A percentile compares a stretch with the other conserved stretches of the same genome.
Evolutionary conservation across 2,329 filamentous ascomycete genomes (phyloP).

Genomic region (Ophiocordyceps australis): DNA sequence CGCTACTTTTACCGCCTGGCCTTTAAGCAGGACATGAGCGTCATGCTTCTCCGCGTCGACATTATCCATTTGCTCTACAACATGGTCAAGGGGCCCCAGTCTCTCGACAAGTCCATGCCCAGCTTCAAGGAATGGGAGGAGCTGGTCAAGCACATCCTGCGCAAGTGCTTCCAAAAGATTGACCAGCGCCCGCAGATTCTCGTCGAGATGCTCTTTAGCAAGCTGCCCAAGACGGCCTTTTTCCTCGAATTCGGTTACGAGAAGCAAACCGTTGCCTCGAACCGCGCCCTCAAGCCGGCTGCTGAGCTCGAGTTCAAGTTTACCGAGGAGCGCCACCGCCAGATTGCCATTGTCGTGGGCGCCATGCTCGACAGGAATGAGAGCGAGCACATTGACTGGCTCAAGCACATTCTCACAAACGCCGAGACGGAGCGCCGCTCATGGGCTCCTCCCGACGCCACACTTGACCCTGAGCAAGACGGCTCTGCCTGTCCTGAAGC

Average conservation of each 20-base stretch:
- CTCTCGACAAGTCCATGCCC: slow-evolving; percentile 46
- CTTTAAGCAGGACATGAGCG: slow-evolving; percentile 84
- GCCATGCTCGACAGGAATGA: slow-evolving; percentile 67
- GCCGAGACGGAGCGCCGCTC: slow-evolving; percentile 56
- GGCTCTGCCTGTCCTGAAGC: slow-evolving; percentile 9
- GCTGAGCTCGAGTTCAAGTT: slow-evolving; percentile 72
- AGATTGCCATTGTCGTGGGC: slow-evolving; percentile 65
- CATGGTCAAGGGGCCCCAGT: slow-evolving; percentile 79
- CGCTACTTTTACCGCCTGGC: slow-evolving; percentile 87
- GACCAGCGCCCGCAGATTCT: slow-evolving; percentile 71
- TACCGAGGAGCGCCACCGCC: slow-evolving; percentile 46
- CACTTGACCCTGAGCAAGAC: slow-evolving; percentile 16
- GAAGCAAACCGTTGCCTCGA: slow-evolving; percentile 52
- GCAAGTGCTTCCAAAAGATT: slow-evolving; percentile 67
- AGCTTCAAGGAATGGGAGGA: slow-evolving; percentile 83
- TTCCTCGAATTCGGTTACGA: slow-evolving; percentile 87
- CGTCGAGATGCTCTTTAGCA: slow-evolving; percentile 89
- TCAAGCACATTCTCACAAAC: slow-evolving; percentile 50
- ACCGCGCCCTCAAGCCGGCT: slow-evolving; percentile 45
- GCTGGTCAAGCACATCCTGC: slow-evolving; percentile 66
- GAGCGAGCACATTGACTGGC: slow-evolving; percentile 59
- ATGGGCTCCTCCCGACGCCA: slow-evolving; percentile 57
- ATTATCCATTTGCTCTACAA: slow-evolving; percentile 76
- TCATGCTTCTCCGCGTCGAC: slow-evolving; percentile 79
- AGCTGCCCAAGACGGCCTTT: slow-evolving; percentile 64